Evolutionary conservation across 2,329 filamentous ascomycete genomes (phyloP), one percentile per base, ranked within the genome.

Genomic region (Trichoderma sp.): DNA sequence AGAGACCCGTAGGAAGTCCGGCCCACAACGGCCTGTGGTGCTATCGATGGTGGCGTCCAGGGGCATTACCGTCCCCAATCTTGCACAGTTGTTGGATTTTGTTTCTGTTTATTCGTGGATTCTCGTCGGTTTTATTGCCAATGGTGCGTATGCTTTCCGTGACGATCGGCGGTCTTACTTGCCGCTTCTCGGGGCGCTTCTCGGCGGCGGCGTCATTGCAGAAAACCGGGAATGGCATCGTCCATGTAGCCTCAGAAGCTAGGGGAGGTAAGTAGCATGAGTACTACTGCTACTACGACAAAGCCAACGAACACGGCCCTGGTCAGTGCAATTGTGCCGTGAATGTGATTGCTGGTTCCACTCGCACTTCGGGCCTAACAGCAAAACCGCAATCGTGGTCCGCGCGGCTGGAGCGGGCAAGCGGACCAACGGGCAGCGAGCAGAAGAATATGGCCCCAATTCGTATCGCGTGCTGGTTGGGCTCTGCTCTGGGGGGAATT

Each of bases 341-440:
- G 20, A 61, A 43, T 43, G 39, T 43, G 39, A 43, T 43, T 68
- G 57, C 17, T 32, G 55, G 26, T 58, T 39, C 69, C 69, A 71
- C 69, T 57, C 69, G 53, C 69, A 68, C 63, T 67, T 68, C 69
- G 69, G 69, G 28, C 61, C 23, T 71, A 59, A 66, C 69, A 71
- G 28, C 26, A 23, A 66, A 58, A 68, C 36, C 34, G 47, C 28
- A 55, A 26, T 53, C 47, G 61, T 70, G 55, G 34, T 28, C 57
- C 50, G 30, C 62, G 69, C 39, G 68, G 68, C 20, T 53, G 47
- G 43, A 36, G 65, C 65, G 65, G 65, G n/a, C 65, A 34, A 47
- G 65, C 65, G 55, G 65, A 50, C 55, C n/a, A 36, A 53, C 32
- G 32, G n/a, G 63, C 20, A 66, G 12, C 34, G n/a, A 53, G 47